These are phyloP conservation scores for Yarrowia sp. DNA, from an alignment of 805 yeast species.

Conservation along the genomic window DNA sequence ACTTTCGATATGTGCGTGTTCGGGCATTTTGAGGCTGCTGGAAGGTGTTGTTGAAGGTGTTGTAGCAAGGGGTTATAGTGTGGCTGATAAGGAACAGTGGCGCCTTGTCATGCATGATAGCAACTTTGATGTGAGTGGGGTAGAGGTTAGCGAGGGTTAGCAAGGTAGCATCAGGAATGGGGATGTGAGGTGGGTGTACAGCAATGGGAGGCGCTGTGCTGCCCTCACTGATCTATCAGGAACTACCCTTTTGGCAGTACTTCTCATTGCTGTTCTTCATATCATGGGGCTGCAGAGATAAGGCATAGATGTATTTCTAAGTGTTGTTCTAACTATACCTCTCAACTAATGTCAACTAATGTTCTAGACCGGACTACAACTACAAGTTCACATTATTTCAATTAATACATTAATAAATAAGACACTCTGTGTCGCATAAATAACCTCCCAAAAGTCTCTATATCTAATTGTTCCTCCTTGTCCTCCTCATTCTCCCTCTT, in stretches of 20 bases:
- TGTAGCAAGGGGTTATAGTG: slow-evolving; percentile 16
- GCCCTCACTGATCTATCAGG: too few species aligned
- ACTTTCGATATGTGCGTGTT: slow-evolving; percentile 21
- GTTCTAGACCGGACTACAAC: too few species aligned
- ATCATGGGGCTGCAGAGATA: too few species aligned
- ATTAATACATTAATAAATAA: slow-evolving; percentile 29
- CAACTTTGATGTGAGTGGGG: slow-evolving; percentile 25
- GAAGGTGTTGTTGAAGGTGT: background rate
- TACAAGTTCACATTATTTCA: background rate
- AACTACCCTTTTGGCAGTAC: too few species aligned
- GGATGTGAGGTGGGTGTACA: too few species aligned
- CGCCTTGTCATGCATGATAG: slow-evolving; percentile 30
- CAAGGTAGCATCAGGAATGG: too few species aligned
- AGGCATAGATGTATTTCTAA: too few species aligned
- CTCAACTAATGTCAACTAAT: background rate
- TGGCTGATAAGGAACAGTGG: slow-evolving; percentile 19
- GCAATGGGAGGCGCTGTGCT: too few species aligned
- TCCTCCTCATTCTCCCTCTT: background rate
- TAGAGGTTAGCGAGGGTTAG: background rate
- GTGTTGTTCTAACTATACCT: too few species aligned
- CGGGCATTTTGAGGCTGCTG: background rate
- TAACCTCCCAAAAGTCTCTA: slow-evolving; percentile 27
- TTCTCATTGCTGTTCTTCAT: too few species aligned
- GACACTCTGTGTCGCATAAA: slow-evolving; percentile 33
- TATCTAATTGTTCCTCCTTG: slow-evolving; percentile 9